Conservation (phyloP, 2,329 filamentous ascomycete species). For the Gnomoniopsis sp. region DNA sequence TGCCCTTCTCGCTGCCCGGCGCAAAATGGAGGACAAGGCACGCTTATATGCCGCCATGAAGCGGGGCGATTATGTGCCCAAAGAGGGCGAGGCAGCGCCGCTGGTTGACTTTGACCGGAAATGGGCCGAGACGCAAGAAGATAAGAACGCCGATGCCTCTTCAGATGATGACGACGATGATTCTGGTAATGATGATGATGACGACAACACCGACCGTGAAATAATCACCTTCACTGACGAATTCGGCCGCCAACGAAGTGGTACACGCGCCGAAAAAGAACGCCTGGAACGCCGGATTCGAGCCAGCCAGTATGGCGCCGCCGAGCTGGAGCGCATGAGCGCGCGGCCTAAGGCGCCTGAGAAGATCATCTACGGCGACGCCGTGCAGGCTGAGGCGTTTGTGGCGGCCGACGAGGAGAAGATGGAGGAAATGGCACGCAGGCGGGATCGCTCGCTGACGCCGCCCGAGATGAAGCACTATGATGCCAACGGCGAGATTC, state of each 20-base stretch:
- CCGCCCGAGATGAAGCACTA: slow-evolving; percentile 82
- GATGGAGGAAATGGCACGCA: slow-evolving; percentile 76
- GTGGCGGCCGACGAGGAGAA: slow-evolving; percentile 66
- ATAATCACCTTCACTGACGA: slow-evolving; percentile 88
- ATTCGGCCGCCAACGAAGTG: slow-evolving; percentile 77
- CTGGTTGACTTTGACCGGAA: slow-evolving; percentile 95
- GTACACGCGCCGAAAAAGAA: slow-evolving; percentile 66
- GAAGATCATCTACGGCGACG: slow-evolving; percentile 78
- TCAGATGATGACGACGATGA: slow-evolving; percentile 42
- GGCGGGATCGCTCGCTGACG: slow-evolving; percentile 75
- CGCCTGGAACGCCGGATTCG: slow-evolving; percentile 55
- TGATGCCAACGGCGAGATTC: slow-evolving; percentile 76
- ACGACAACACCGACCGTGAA: slow-evolving; percentile 48
- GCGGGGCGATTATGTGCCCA: slow-evolving; percentile 74
- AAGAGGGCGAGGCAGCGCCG: slow-evolving; percentile 60
- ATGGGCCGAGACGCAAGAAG: slow-evolving; percentile 72
- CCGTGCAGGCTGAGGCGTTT: slow-evolving; percentile 81
- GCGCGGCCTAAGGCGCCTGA: slow-evolving; percentile 64
- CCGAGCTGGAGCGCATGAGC: slow-evolving; percentile 66
- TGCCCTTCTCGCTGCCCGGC: slow-evolving; percentile 67
- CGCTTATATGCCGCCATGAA: slow-evolving; percentile 87
- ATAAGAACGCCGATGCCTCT: slow-evolving; percentile 29
- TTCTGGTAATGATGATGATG: slow-evolving; percentile 34
- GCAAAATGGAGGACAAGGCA: slow-evolving; percentile 87
- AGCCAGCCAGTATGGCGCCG: slow-evolving; percentile 50